Evolutionary conservation across 345 rosid species (phyloP).

Genomic region (Populus davidiana): DNA sequence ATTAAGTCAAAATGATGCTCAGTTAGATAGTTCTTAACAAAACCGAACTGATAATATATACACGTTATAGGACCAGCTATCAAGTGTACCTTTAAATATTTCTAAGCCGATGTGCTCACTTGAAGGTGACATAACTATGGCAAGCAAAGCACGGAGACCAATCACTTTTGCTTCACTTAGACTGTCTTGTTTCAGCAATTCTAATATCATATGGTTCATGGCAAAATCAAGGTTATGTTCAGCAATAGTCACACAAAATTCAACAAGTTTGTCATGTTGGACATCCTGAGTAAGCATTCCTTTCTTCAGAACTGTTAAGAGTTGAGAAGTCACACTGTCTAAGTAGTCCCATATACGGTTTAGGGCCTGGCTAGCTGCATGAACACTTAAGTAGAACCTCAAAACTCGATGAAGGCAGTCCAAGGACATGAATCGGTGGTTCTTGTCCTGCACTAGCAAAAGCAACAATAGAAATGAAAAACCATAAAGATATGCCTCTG

Average conservation of each 20-base stretch:
- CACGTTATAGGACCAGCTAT: conserved; percentile 16
- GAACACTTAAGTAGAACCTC: conserved; percentile 92
- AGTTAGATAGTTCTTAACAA: neutral
- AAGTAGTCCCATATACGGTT: conserved; percentile 96
- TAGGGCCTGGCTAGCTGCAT: conserved; percentile 88
- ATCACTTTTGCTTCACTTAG: conserved; percentile 94
- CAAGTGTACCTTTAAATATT: conserved; percentile 69
- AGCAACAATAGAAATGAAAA: neutral
- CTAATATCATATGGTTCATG: conserved; percentile 96
- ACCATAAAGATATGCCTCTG: neutral
- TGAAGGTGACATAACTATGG: conserved; percentile 87
- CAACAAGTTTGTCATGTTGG: conserved; percentile 96
- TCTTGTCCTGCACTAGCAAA: conserved; percentile 74
- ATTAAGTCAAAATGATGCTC: conserved; percentile 19
- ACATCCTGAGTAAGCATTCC: conserved; percentile 95
- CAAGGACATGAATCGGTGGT: conserved; percentile 94
- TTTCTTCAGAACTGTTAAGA: conserved; percentile 78
- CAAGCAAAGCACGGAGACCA: conserved; percentile 94
- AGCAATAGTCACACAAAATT: conserved; percentile 92
- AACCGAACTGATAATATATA: conserved; percentile 13
- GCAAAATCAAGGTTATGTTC: conserved; percentile 99
- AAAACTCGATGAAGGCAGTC: conserved; percentile 96
- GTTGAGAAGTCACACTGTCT: conserved; percentile 97
- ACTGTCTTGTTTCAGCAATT: conserved; percentile 93
- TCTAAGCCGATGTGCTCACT: conserved; percentile 85